Evolutionary conservation across 352 stramenopile species (phyloP).

Genomic region (Globisporangium middletonii): DNA sequence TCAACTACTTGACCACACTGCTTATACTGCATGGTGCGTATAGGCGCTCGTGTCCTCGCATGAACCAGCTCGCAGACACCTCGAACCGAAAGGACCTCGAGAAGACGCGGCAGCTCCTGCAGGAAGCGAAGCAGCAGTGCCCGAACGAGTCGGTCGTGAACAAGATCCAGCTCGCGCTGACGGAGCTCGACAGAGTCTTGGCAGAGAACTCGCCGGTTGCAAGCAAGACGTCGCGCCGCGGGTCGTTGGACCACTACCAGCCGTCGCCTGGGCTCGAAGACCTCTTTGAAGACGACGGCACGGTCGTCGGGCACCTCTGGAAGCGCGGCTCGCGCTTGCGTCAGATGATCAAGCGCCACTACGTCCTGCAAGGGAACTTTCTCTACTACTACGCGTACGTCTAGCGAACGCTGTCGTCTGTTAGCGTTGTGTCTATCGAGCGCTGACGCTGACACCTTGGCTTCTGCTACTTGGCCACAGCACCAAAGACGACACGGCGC

Average conservation of each 20-base stretch:
- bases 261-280: conserved; percentile 21
- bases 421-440: too few relatives aligned
- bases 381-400: conserved; percentile 82
- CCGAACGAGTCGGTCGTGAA: conserved; percentile 25
- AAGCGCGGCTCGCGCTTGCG: conserved; percentile 75
- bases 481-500: conserved; percentile 59
- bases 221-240: not conserved
- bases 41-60: conserved; percentile 26
- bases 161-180: conserved; percentile 44
- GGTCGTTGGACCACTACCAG: conserved; percentile 4
- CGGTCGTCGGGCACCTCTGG: conserved; percentile 58
- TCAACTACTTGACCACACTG: not conserved
- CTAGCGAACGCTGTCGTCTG: not conserved
- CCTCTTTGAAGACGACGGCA: conserved; percentile 26
- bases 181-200: conserved; percentile 38
- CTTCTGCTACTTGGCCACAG: conserved; percentile 14
- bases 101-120: conserved; percentile 41
- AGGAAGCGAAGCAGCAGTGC: conserved; percentile 43
- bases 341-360: conserved; percentile 85
- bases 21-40: not conserved
- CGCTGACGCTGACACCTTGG: not conserved
- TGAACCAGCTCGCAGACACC: conserved; percentile 18
- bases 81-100: conserved; percentile 43
- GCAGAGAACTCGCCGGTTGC: conserved; percentile 2
- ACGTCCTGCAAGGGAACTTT: conserved; percentile 85